A percentile compares a stretch with the other conserved stretches of the same genome.
Conservation (phyloP, 2,329 filamentous ascomycete species). For the Pseudogymnoascus sp. region DNA sequence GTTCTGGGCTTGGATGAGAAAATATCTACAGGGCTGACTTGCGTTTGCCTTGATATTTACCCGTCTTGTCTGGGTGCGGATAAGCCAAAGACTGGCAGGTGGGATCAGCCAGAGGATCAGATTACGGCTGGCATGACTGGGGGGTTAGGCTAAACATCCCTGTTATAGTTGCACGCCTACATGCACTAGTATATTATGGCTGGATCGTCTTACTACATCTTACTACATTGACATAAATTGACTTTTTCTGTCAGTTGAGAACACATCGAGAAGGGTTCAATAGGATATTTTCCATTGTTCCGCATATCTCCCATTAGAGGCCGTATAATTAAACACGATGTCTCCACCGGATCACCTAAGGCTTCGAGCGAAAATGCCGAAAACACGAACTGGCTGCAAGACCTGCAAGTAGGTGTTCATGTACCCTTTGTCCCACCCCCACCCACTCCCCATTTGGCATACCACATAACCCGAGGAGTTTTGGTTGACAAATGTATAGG, state of each 20-base stretch:
- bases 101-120: neutral
- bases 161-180: neutral
- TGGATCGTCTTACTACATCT: neutral
- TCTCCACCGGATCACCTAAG: neutral
- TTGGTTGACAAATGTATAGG: neutral
- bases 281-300: neutral
- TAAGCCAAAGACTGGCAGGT: too few species aligned
- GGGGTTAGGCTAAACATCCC: neutral
- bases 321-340: neutral
- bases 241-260: neutral
- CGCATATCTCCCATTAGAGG: neutral
- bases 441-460: neutral
- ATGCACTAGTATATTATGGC: neutral
- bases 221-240: neutral
- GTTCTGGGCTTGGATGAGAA: neutral
- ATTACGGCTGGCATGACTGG: neutral
- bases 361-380: neutral
- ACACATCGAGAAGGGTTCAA: neutral
- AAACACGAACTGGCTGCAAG: slow-evolving; percentile 12
- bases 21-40: too few species aligned
- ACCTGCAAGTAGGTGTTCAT: slow-evolving; percentile 14
- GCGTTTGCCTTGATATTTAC: too few species aligned
- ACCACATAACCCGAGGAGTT: neutral
- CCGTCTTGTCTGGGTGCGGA: too few species aligned
- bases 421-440: neutral